Evolutionary conservation across 352 stramenopile species (phyloP), one percentile per base, ranked within the genome.

Genomic region (Peronosclerospora sorghi): DNA sequence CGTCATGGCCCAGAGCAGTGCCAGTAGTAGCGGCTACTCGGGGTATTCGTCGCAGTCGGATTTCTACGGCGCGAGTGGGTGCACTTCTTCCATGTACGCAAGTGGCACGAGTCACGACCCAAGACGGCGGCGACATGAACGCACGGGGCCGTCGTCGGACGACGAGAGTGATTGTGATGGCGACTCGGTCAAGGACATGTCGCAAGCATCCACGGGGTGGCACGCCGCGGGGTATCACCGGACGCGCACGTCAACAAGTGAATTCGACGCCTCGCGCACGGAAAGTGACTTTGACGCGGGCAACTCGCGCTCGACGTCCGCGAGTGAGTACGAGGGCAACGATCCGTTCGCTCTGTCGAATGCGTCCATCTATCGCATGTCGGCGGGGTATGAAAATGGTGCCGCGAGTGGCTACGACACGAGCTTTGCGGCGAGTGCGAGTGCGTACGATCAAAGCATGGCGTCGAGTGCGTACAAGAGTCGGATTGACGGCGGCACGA

Each of bases 111-210:
- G n/a, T n/a, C n/a, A n/a, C n/a, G n/a, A n/a, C n/a, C n/a, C n/a
- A n/a, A n/a, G n/a, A n/a, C n/a, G n/a, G n/a, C n/a, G n/a, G n/a
- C n/a, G n/a, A n/a, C n/a, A n/a, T n/a, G n/a, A n/a, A n/a, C n/a
- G n/a, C n/a, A n/a, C n/a, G n/a, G n/a, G n/a, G n/a, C n/a, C n/a
- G n/a, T n/a, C n/a, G n/a, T n/a, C 60, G 5, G 61, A 57, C 17
- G 60, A 64, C n/a, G 59, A 71, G 17, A 67, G 53, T 37, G 65
- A 73, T 20, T 55, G 52, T 32, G 59, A 72, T 18, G 56, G 65
- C 19, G 65, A 77, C 35, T 72, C 59, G 34, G 42, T 65, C 6
- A 45, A 60, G 5, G 60, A 72, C 48, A 71, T 72, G 62, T 57
- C 62, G 7, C 32, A 53, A 18, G 37, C n/a, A 15, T 51, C 35